These are phyloP conservation scores for Fusarium devonianum DNA, from an alignment of 2,329 filamentous ascomycete species.

Conservation along the genomic window DNA sequence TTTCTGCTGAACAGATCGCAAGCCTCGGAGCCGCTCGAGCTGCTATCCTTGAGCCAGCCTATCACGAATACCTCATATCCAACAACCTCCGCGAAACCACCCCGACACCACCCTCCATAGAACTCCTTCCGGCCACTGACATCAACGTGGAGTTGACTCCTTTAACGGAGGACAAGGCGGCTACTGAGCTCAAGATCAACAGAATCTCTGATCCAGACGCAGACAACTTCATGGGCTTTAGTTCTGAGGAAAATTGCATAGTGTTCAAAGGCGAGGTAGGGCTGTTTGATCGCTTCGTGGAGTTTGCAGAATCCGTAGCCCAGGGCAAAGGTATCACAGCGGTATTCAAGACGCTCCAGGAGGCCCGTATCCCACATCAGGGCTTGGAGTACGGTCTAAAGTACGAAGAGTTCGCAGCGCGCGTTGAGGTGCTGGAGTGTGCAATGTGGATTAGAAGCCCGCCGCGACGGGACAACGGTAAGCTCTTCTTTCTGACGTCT, in stretches of 20 bases:
- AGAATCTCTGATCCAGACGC: slow-evolving; percentile 20
- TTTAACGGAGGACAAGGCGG: slow-evolving; percentile 5
- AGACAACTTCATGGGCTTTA: slow-evolving; percentile 39
- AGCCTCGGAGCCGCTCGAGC: slow-evolving; percentile 1
- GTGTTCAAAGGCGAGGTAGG: slow-evolving; percentile 36
- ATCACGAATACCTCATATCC: slow-evolving; percentile 22
- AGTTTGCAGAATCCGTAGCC: slow-evolving; percentile 17
- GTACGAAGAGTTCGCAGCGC: slow-evolving; percentile 33
- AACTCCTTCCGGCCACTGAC: slow-evolving; percentile 24
- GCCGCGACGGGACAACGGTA: slow-evolving; percentile 11
- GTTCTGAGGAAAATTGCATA: slow-evolving; percentile 23
- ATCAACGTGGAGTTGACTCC: slow-evolving; percentile 16
- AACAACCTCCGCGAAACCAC: not conserved
- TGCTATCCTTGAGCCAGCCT: slow-evolving; percentile 23
- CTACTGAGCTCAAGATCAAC: slow-evolving; percentile 18
- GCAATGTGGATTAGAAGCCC: slow-evolving; percentile 32
- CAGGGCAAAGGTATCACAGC: slow-evolving; percentile 4
- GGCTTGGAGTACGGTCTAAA: slow-evolving; percentile 32
- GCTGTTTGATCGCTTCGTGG: slow-evolving; percentile 30
- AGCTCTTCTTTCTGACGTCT: not conserved
- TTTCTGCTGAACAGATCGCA: not conserved
- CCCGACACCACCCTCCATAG: slow-evolving; percentile 9
- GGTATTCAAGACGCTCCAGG: slow-evolving; percentile 23
- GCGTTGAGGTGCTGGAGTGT: slow-evolving; percentile 40
- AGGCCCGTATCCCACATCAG: slow-evolving; percentile 27